Conservation (phyloP, 192 early-diverging fungal species). For the Coemansia sp. region DNA sequence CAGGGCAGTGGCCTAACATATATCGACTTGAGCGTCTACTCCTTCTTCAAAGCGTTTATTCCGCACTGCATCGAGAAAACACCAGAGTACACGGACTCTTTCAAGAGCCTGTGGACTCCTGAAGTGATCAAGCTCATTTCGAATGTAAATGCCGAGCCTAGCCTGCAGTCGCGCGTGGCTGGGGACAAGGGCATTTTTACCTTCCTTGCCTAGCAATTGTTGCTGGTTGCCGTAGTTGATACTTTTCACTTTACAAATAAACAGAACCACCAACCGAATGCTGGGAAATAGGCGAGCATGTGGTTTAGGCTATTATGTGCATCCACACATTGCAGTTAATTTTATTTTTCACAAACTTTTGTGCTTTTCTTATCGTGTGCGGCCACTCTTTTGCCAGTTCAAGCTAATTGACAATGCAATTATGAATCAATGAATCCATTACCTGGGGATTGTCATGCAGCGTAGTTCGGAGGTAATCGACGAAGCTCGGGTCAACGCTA, state of each 20-base stretch:
- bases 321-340: too few species aligned
- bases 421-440: too few species aligned
- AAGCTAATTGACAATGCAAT: not conserved
- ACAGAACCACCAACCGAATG: not conserved
- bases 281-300: too few species aligned
- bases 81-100: not conserved
- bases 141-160: not conserved
- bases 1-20: constrained; percentile 49
- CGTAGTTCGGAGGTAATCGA: too few species aligned
- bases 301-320: too few species aligned
- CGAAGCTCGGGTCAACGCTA: too few species aligned
- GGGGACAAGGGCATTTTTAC: not conserved
- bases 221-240: not conserved
- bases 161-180: not conserved
- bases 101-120: not conserved
- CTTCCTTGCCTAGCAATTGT: constrained; percentile 6
- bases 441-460: too few species aligned
- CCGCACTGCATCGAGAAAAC: not conserved
- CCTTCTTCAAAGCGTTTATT: constrained; percentile 17
- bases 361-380: not conserved
- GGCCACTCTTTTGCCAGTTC: not conserved
- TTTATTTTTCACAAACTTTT: not conserved
- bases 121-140: not conserved
- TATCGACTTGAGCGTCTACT: constrained; percentile 42
- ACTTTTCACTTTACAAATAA: not conserved